Percentiles rank a stretch among this genome's conserved stretches.
These are phyloP conservation scores for Oemleria cerasiformis DNA, from an alignment of 306 rosid species.

Conservation along the genomic window DNA sequence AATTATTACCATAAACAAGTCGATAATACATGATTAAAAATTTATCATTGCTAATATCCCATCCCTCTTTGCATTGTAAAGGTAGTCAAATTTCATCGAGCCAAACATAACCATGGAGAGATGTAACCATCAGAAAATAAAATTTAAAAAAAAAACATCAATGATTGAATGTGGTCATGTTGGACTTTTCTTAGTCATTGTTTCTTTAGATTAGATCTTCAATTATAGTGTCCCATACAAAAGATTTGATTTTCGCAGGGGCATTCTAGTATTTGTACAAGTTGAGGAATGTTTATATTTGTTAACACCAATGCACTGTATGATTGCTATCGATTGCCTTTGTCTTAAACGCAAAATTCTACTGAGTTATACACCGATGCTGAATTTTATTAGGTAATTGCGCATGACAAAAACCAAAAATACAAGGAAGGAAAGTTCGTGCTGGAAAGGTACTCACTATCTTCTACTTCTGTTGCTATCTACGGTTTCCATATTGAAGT, in stretches of 20 bases:
- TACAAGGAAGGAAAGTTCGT: conserved; percentile 89
- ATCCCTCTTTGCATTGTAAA: too few species aligned
- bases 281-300: neutral
- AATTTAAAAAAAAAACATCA: neutral
- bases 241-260: neutral
- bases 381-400: conserved; percentile 49
- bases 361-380: conserved; percentile 1
- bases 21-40: neutral
- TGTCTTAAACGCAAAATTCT: conserved; percentile 1
- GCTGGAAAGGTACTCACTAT: conserved; percentile 57
- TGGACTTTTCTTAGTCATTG: neutral
- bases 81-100: neutral
- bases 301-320: neutral
- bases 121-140: neutral
- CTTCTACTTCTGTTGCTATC: conserved; percentile 3
- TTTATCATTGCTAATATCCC: too few species aligned
- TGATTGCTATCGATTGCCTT: neutral
- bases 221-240: neutral
- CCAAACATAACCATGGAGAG: neutral
- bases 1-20: neutral
- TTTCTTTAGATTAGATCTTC: neutral
- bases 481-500: conserved; percentile 8
- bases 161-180: neutral
- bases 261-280: neutral
- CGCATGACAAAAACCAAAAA: conserved; percentile 64